Base-by-base conservation (phyloP, 164 flowering plant species). In the Protea cynaroides region DNA sequence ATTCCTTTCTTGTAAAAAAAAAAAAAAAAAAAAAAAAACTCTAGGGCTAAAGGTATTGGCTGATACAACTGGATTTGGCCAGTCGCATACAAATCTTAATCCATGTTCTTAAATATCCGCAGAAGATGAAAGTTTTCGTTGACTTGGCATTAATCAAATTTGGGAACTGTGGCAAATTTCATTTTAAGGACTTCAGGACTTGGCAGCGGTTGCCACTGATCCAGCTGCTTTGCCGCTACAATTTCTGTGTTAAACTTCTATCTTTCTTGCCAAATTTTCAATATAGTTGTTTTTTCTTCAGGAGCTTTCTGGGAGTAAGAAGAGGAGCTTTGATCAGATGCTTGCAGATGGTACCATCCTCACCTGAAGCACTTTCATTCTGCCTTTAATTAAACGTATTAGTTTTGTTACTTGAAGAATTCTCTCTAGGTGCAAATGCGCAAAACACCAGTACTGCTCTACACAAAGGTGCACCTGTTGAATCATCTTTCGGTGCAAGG, bases 271-370 rank as follows among this genome's bases (percentile, higher is more conserved):
- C 34, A 25, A 15, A 46, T 12, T 49, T 1, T 34, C 37, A 18
- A 8, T 47, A 25, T 24, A 19, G 36, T 19, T 10, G 34, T 36
- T 10, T 34, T 44, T 58, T 74, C 15, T 69, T 50, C 69, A 90
- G 96, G 97, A 81, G 25, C 61, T 54, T 61, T 60, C 82, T 58
- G 80, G 73, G 34, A 62, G 64, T 52, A 87, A 87, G 75, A 89
- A 81, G 68, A 85, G 89, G 65, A 81, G 88, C 77, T 90, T 85
- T 63, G 70, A 84, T 67, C 89, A 84, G 76, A 93, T 90, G 92
- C 91, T 87, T 64, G 96, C 82, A 52, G 91, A 87, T 74, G 96
- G 92, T 88, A 79, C 44, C 15, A n/a, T 68, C 61, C 15, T 65
- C 53, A 25, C 58, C 50, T 56, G 25, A 47, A 29, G 29, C 62